Base-by-base conservation (phyloP, 495 filamentous ascomycete genomes). In the Aspergillus ellipticus region DNA sequence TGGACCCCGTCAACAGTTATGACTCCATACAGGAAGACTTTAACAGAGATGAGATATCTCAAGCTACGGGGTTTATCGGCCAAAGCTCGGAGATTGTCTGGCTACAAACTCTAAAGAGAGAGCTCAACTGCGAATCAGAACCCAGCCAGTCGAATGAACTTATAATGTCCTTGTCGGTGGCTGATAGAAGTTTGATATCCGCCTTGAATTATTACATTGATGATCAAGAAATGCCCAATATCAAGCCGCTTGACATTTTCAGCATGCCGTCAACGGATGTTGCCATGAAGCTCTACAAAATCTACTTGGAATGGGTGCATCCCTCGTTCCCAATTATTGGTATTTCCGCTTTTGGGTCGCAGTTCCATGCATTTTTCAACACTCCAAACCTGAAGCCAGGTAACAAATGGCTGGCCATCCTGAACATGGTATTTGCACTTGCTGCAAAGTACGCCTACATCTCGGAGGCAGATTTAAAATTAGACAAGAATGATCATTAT, bases 391-490 rank as follows among this genome's bases (percentile, higher is more conserved):
- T 74, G 33, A 61, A 73, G 45, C 66, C 74, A 39, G 69, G 74
- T 35, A 74, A 68, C 15, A 72, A 76, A 45, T 84, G 78, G 79
- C 70, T 85, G 31, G 77, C 83, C 2, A 83, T 80, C 31, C 66
- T 86, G 10, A 87, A 89, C 63, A 61, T 86, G 15, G 77, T 87
- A 10, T 84, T 88, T 65, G 85, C 84, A 4, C 80, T 86, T 61
- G 77, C 74, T 6, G 71, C 82, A 2, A 74, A 74, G 53, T 81
- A 82, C 62, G 70, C 69, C 4, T 70, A 81, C 31, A 65, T 84
- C 17, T 64, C 64, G 22, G 65, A 74, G 33, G 69, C 71, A 11
- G 71, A 75, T 28, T 79, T 71, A 71, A 68, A 67, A 19, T 70
- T 67, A 48, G 77, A 70, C 37, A 74, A 78, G 20, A 66, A 79